Evolutionary conservation across 352 stramenopile species (phyloP), one percentile per base, ranked within the genome.

Genomic region (Globisporangium cylindrosporum): DNA sequence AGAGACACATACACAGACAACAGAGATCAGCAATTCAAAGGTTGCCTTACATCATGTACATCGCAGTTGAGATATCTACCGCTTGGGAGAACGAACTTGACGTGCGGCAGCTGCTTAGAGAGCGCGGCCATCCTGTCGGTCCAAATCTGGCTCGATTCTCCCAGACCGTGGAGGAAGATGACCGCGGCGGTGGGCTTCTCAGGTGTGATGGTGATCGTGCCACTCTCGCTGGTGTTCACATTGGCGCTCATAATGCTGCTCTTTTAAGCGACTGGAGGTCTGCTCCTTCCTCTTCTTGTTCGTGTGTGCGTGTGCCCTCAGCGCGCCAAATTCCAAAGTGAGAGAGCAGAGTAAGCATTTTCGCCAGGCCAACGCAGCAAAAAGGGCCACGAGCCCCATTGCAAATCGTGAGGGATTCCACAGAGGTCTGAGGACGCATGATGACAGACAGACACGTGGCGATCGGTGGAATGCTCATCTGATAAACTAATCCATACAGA

Each of bases 61-160:
- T 46, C 4, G 38, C 12, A 4, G 18, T 18, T 46, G 12, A 46
- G 10, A 10, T 20, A 18, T 15, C 38, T 69, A 90, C 82, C 85
- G 0, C 82, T 93, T 15, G 84, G 86, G 9, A 94, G 75, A 36
- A 94, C 70, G 64, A 92, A 93, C 75, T 92, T 92, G 62, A 93
- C 68, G 70, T 94, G 80, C 4, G 82, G 81, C 10, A 93, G 71
- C 4, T 72, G 68, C 71, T 87, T 81, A 22, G 80, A 73, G 24
- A 94, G 53, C 68, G 74, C 67, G 3, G 55, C 60, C 75, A 94
- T 91, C 3, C 80, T 73, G 56, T 90, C 91, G 32, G 78, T 78
- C 83, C 88, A 97, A 41, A 89, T 88, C 64, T 98, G 87, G 4
- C 91, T 86, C 6, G 91, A 95, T 75, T 98, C 96, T 4, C 96